Percentiles rank a stretch among this genome's conserved stretches.
Evolutionary conservation across 2,329 filamentous ascomycete genomes (phyloP).

Genomic region (Curvularia hawaiiensis): DNA sequence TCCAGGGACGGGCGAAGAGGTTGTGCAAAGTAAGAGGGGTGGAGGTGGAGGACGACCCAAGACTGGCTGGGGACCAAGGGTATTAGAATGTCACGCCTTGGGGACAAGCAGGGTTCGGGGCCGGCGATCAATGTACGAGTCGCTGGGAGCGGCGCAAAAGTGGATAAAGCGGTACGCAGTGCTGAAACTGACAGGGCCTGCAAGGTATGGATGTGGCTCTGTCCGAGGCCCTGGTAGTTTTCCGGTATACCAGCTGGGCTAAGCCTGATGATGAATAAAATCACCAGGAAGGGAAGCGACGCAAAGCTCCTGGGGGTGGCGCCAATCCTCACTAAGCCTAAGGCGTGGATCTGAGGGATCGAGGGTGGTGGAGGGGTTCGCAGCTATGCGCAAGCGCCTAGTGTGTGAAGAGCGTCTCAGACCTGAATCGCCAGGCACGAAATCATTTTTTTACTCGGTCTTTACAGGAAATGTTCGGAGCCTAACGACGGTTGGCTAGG

Average conservation of each 20-base stretch:
- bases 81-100: slow-evolving; percentile 44
- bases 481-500: slow-evolving; percentile 23
- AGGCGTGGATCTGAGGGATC: slow-evolving; percentile 21
- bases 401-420: slow-evolving; percentile 49
- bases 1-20: slow-evolving; percentile 38
- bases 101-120: slow-evolving; percentile 24
- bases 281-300: slow-evolving; percentile 23
- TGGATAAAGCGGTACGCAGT: slow-evolving; percentile 38
- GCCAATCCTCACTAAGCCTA: slow-evolving; percentile 30
- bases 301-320: slow-evolving; percentile 33
- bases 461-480: slow-evolving; percentile 24
- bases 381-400: slow-evolving; percentile 39
- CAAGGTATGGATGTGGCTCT: slow-evolving; percentile 44
- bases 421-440: slow-evolving; percentile 46
- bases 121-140: slow-evolving; percentile 43
- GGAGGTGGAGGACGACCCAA: slow-evolving; percentile 41
- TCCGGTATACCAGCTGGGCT: slow-evolving; percentile 37
- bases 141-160: slow-evolving; percentile 33
- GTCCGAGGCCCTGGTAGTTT: slow-evolving; percentile 38
- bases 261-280: slow-evolving; percentile 39
- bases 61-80: slow-evolving; percentile 39
- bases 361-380: slow-evolving; percentile 28
- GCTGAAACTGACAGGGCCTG: slow-evolving; percentile 45
- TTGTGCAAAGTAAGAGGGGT: slow-evolving; percentile 33
- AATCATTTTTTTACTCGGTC: slow-evolving; percentile 42